Conservation (phyloP, 2,329 filamentous ascomycete genomes). For the Metarhizium anisopliae region DNA sequence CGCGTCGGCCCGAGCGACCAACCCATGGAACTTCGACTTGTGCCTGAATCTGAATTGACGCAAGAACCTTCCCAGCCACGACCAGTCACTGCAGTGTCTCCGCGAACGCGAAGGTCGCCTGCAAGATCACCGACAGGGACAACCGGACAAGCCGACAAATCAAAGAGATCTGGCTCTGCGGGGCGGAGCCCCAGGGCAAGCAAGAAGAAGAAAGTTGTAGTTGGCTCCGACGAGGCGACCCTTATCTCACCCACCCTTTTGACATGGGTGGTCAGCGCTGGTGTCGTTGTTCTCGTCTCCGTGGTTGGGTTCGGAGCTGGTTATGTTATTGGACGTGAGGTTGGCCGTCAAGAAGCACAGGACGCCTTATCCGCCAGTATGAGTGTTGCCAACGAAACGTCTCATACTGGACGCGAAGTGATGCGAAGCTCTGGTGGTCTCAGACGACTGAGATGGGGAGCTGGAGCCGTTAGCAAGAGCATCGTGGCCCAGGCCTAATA, state of each 20-base stretch:
- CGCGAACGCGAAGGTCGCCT: slow-evolving; percentile 20
- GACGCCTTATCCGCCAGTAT: slow-evolving; percentile 39
- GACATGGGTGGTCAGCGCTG: slow-evolving; percentile 57
- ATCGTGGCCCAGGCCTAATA: slow-evolving; percentile 31
- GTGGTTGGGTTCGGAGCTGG: slow-evolving; percentile 62
- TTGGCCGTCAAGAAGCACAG: slow-evolving; percentile 51
- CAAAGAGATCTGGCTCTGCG: slow-evolving; percentile 38
- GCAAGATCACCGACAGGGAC: slow-evolving; percentile 19
- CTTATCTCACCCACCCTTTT: slow-evolving; percentile 51
- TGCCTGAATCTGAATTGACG: slow-evolving; percentile 52
- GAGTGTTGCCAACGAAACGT: slow-evolving; percentile 34
- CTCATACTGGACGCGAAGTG: slow-evolving; percentile 44
- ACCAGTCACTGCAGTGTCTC: slow-evolving; percentile 12
- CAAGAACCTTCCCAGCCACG: slow-evolving; percentile 19
- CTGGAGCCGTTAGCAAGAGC: slow-evolving; percentile 39
- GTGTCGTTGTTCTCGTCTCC: slow-evolving; percentile 58
- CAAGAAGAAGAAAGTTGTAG: slow-evolving; percentile 50
- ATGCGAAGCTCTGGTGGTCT: slow-evolving; percentile 43
- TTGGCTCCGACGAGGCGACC: slow-evolving; percentile 23
- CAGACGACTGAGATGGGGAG: slow-evolving; percentile 45
- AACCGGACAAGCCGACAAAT: slow-evolving; percentile 29
- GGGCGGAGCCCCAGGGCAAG: slow-evolving; percentile 34
- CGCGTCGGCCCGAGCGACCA: slow-evolving; percentile 38
- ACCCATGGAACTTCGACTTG: slow-evolving; percentile 49
- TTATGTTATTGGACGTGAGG: slow-evolving; percentile 59